Base-by-base conservation (phyloP, 2,329 filamentous ascomycete genomes). In the Hypoxylon sp. region DNA sequence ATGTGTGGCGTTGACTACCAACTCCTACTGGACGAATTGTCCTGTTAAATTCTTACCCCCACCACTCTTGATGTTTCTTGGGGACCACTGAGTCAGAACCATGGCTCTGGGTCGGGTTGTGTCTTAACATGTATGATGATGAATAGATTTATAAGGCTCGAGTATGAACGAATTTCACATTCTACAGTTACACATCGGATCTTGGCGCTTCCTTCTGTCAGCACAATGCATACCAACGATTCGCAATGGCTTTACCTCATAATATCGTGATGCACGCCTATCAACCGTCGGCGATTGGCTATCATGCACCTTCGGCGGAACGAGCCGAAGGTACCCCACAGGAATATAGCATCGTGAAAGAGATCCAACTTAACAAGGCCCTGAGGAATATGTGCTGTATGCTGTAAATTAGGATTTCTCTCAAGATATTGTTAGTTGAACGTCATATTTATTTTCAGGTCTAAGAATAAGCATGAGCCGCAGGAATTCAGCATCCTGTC, bases 271-370 rank as follows among this genome's bases (percentile, higher is more conserved):
- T 25, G 25, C 30, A 25, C 57, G 41, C 55, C 49, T 53, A 60
- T 63, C 53, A 34, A 52, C 55, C 10, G 52, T 53, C 56, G 43
- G 48, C n/a, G 36, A 50, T 57, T 46, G 17, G 56, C 34, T 56
- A 68, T 68, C 56, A 30, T 65, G 49, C 60, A 45, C 17, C 43
- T 41, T 63, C 60, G 59, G 63, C 67, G 58, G 36, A 43, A n/a
- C 46, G 23, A 63, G 50, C 51, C 53, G 36, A 61, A 63, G 51
- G 45, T 53, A 56, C 67, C 67, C 67, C 67, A 63, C 67, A 67
- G 34, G 46, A 43, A 46, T 56, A 45, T 56, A 19, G 34, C 52
- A 45, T 63, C 61, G 45, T 61, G 21, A 34, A 61, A 56, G 43
- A 34, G 7, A 10, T 56, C 13, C 34, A 45, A 50, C 25, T 23